A percentile compares a stretch with the other conserved stretches of the same genome.
Evolutionary conservation across 805 yeast genomes (phyloP).

Genomic region (Millerozyma miso): DNA sequence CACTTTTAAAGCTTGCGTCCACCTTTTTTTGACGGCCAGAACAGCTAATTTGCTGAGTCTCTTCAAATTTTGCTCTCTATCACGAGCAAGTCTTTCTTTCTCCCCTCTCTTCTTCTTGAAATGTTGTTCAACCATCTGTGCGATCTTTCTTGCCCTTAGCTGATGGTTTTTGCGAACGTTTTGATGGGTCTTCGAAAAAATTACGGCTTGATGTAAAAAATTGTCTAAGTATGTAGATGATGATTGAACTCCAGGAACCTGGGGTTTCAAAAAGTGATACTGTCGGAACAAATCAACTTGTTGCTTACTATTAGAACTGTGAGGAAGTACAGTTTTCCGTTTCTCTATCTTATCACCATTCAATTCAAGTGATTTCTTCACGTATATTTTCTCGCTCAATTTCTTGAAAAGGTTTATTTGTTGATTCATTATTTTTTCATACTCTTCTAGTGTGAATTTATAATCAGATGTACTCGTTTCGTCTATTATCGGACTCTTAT

Average conservation of each 20-base stretch:
- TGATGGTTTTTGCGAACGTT: conserved; percentile 62
- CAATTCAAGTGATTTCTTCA: conserved; percentile 35
- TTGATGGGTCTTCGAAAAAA: conserved; percentile 64
- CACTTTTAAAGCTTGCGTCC: conserved; percentile 87
- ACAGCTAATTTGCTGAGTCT: conserved; percentile 77
- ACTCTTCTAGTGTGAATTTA: conserved; percentile 48
- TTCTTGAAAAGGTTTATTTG: conserved; percentile 49
- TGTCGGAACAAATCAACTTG: conserved; percentile 44
- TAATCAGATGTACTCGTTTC: conserved; percentile 30
- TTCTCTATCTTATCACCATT: conserved; percentile 47
- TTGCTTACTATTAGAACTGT: conserved; percentile 34
- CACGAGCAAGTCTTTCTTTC: conserved; percentile 74
- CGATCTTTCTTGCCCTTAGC: conserved; percentile 65
- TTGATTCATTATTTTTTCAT: conserved; percentile 47
- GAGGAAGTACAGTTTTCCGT: conserved; percentile 44
- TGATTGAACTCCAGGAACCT: conserved; percentile 39
- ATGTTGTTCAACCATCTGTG: conserved; percentile 80
- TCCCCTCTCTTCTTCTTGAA: conserved; percentile 85
- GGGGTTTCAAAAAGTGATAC: conserved; percentile 37
- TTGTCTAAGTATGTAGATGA: conserved; percentile 64
- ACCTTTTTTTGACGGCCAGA: conserved; percentile 80
- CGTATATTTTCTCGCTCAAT: conserved; percentile 35
- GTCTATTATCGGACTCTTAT: conserved; percentile 34
- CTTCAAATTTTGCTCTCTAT: conserved; percentile 64
- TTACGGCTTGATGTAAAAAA: conserved; percentile 68